Conservation (phyloP, 257 asterid species). For the Ophiorrhiza pumila region DNA sequence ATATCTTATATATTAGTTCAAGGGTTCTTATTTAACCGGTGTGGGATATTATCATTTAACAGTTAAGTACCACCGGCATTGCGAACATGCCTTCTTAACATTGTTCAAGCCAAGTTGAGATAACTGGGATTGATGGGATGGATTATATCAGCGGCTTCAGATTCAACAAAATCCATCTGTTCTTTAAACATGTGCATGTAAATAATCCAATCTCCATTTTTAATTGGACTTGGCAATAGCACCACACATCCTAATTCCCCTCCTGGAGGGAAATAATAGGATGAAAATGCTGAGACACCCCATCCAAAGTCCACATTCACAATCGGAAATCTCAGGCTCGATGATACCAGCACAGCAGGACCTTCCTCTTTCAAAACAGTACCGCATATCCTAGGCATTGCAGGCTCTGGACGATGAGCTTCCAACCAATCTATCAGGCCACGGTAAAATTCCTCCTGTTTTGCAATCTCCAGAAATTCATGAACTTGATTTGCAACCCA, state of each 20-base stretch:
- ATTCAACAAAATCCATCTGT: conserved; percentile 52
- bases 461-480: conserved; percentile 30
- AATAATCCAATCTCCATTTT: conserved; percentile 71
- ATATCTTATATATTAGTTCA: no score
- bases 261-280: conserved; percentile 57
- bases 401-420: conserved; percentile 50
- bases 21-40: no score
- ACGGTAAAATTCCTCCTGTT: conserved; percentile 50
- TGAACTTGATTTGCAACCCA: conserved; percentile 51
- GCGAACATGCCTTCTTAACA: no score
- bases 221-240: conserved; percentile 54
- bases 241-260: conserved; percentile 59
- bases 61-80: no score
- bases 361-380: conserved; percentile 26
- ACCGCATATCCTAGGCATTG: conserved; percentile 40
- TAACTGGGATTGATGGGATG: conserved; percentile 36
- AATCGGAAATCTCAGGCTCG: conserved; percentile 46
- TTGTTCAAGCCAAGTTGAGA: conserved; percentile 17
- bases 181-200: conserved; percentile 49
- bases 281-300: conserved; percentile 47
- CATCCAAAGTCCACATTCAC: conserved; percentile 49
- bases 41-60: no score
- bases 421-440: conserved; percentile 73
- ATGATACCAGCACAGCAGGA: conserved; percentile 58
- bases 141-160: conserved; percentile 33